Evolutionary conservation across 2,329 filamentous ascomycete genomes (phyloP).

Genomic region (Monilinia vaccinii-corymbosi): DNA sequence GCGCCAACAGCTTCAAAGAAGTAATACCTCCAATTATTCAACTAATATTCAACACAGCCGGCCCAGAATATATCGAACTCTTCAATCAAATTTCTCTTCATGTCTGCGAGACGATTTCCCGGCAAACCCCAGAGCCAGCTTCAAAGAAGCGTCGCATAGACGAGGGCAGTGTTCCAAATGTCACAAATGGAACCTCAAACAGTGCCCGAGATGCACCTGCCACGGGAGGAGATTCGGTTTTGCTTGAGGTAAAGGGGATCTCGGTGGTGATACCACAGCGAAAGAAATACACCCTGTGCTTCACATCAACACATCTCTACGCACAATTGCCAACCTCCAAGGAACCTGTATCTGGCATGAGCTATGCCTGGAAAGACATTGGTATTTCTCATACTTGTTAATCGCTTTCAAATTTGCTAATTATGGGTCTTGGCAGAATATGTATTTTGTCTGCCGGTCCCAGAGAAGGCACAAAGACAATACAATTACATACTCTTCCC

Average conservation of each 20-base stretch:
- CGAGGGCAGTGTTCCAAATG: slow-evolving; percentile 20
- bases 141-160: slow-evolving; percentile 29
- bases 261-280: slow-evolving; percentile 58
- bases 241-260: slow-evolving; percentile 56
- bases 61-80: slow-evolving; percentile 27
- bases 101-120: slow-evolving; percentile 17
- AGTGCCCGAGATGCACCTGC: slow-evolving; percentile 13
- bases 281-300: slow-evolving; percentile 58
- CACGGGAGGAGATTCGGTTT: slow-evolving; percentile 38
- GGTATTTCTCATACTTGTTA: slow-evolving; percentile 35
- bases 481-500: slow-evolving; percentile 59
- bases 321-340: slow-evolving; percentile 44
- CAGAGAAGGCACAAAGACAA: slow-evolving; percentile 56
- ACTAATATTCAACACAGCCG: slow-evolving; percentile 14
- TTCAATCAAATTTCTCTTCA: slow-evolving; percentile 30
- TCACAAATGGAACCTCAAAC: slow-evolving; percentile 15
- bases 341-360: slow-evolving; percentile 43
- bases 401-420: not conserved
- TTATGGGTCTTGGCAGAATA: slow-evolving; percentile 39
- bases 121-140: slow-evolving; percentile 20
- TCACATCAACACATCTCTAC: slow-evolving; percentile 51
- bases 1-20: not conserved
- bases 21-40: not conserved
- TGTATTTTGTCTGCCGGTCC: slow-evolving; percentile 54
- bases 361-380: slow-evolving; percentile 53